A percentile compares a stretch with the other conserved stretches of the same genome.
Conservation (phyloP, 768 basidiomycete genomes). For the Postia placenta region DNA sequence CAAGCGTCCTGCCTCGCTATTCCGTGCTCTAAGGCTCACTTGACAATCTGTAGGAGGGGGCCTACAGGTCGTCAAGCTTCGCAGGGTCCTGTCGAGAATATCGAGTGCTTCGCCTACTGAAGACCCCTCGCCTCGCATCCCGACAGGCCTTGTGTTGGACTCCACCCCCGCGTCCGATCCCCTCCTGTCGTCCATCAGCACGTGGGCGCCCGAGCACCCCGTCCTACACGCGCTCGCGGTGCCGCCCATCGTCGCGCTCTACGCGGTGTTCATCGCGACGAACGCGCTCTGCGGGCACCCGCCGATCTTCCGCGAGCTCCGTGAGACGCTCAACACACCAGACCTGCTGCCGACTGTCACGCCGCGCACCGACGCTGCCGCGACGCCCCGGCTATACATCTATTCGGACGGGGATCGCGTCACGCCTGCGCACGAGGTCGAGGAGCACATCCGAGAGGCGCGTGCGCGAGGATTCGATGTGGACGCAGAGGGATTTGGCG, state of each 20-base stretch:
- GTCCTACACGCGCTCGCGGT: not conserved
- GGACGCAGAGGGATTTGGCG: not conserved
- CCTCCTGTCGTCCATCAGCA: not conserved
- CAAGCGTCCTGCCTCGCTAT: not conserved
- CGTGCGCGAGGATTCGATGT: not conserved
- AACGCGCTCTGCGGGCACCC: not conserved
- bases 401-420: not conserved
- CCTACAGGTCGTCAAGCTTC: not conserved
- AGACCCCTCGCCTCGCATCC: not conserved
- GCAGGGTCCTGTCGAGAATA: not conserved
- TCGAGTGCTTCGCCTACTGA: not conserved
- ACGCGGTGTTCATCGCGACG: not conserved
- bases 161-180: not conserved
- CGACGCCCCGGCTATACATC: not conserved
- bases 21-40: not conserved
- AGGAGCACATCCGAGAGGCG: not conserved
- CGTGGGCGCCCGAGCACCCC: not conserved
- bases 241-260: not conserved
- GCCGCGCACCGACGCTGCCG: not conserved
- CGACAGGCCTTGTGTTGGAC: not conserved
- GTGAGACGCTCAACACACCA: not conserved
- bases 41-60: not conserved
- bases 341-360: not conserved
- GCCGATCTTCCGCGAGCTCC: not conserved
- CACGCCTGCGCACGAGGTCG: not conserved